Evolutionary conservation across 345 rosid genomes (phyloP).

Genomic region (Eucalyptus cloeziana): DNA sequence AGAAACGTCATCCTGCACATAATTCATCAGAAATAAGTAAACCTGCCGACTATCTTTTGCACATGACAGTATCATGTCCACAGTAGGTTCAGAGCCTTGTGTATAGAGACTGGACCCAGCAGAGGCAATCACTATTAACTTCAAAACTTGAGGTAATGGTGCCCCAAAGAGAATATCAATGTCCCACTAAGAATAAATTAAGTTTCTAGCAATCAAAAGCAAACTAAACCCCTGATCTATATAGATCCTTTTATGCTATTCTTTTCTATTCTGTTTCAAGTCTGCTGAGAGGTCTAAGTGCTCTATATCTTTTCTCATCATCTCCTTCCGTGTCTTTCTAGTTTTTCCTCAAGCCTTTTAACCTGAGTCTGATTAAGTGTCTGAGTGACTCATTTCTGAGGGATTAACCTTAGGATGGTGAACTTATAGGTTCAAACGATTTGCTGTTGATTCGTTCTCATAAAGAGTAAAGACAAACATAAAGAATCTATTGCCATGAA

Average conservation of each 20-base stretch:
- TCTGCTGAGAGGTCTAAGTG: neutral
- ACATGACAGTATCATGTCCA: neutral
- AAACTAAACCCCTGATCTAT: neutral
- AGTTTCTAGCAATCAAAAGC: neutral
- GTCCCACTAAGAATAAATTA: neutral
- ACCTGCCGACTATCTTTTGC: neutral
- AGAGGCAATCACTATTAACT: neutral
- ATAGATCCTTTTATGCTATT: neutral
- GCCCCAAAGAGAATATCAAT: neutral
- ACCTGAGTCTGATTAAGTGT: neutral
- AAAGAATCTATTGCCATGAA: neutral
- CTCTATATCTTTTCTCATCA: neutral
- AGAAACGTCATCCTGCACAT: constrained; percentile 57
- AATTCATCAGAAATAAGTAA: neutral
- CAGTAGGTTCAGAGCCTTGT: neutral
- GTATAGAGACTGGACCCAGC: neutral
- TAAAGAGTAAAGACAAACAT: neutral
- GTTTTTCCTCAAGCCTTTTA: neutral
- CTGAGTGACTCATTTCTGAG: neutral
- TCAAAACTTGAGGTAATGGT: neutral
- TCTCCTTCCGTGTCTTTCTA: neutral
- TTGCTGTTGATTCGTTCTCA: neutral
- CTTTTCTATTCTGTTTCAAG: neutral
- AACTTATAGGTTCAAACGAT: neutral
- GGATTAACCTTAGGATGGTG: neutral